Percentiles rank a stretch among this genome's conserved stretches.
These are phyloP conservation scores for Microascus cirrosus DNA, from an alignment of 2,329 filamentous ascomycete species.

Conservation along the genomic window DNA sequence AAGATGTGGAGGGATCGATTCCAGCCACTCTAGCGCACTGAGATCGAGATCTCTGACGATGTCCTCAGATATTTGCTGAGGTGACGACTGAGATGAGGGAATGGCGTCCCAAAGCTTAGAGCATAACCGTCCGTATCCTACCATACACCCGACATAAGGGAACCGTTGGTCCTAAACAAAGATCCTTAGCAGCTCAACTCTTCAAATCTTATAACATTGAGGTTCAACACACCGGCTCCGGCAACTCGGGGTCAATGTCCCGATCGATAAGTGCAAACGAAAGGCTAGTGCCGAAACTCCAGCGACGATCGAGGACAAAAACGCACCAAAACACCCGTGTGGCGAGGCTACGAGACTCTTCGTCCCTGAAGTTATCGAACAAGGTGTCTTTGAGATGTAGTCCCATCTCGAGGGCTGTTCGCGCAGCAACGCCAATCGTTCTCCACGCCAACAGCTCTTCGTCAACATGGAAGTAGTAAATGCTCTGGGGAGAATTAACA, in stretches of 20 bases:
- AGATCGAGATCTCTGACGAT: background rate
- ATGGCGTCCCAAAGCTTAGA: slow-evolving; percentile 34
- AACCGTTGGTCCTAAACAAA: too few species aligned
- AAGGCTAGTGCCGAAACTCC: background rate
- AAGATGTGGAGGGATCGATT: slow-evolving; percentile 10
- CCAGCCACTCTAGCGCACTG: background rate
- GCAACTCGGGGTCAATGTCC: background rate
- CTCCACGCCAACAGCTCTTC: slow-evolving; percentile 27
- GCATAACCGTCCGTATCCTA: slow-evolving; percentile 31
- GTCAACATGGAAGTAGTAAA: slow-evolving; percentile 31
- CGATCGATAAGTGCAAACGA: background rate
- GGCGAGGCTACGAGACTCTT: background rate
- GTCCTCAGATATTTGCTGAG: background rate
- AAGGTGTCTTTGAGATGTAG: background rate
- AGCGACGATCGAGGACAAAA: background rate
- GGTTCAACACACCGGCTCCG: background rate
- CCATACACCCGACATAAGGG: slow-evolving; percentile 35
- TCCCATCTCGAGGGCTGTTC: background rate
- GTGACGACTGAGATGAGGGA: slow-evolving; percentile 19
- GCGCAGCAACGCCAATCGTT: background rate
- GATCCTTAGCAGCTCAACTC: too few species aligned
- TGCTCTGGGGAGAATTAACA: slow-evolving; percentile 15
- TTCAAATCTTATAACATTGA: background rate
- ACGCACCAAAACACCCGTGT: background rate
- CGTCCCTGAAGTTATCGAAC: too few species aligned